Conservation (phyloP, 352 stramenopile genomes). For the Phytophthora cactorum region DNA sequence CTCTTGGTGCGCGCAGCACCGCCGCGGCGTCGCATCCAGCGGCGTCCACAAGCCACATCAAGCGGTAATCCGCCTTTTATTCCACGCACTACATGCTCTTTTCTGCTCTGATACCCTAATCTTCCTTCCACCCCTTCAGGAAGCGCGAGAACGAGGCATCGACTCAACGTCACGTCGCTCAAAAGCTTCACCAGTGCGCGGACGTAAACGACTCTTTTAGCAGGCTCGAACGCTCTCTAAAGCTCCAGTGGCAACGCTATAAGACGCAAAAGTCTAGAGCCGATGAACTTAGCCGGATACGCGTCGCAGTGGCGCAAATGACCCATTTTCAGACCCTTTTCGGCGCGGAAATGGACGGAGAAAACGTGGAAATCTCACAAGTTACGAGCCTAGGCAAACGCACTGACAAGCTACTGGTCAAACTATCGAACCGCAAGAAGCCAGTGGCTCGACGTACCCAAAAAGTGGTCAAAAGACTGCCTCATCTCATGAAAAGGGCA, state of each 20-base stretch:
- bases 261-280: constrained; percentile 10
- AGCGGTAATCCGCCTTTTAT: constrained; percentile 10
- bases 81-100: background rate
- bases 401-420: constrained; percentile 30
- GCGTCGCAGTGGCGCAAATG: constrained; percentile 22
- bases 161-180: constrained; percentile 48
- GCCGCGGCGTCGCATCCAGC: background rate
- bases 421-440: constrained; percentile 10
- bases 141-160: constrained; percentile 59
- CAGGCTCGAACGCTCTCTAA: constrained; percentile 1
- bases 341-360: constrained; percentile 16
- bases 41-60: background rate
- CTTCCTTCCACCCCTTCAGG: background rate
- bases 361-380: constrained; percentile 2
- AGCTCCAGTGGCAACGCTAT: constrained; percentile 15
- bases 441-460: background rate
- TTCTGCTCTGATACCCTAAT: background rate
- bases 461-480: constrained; percentile 16
- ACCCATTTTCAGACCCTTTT: constrained; percentile 26
- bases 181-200: constrained; percentile 22
- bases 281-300: constrained; percentile 13
- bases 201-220: constrained; percentile 20
- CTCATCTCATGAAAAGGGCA: constrained; percentile 29
- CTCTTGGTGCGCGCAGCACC: no score
- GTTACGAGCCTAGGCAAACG: constrained; percentile 13